Conservation (phyloP, 164 flowering plant species). For the Magnolia sinica region DNA sequence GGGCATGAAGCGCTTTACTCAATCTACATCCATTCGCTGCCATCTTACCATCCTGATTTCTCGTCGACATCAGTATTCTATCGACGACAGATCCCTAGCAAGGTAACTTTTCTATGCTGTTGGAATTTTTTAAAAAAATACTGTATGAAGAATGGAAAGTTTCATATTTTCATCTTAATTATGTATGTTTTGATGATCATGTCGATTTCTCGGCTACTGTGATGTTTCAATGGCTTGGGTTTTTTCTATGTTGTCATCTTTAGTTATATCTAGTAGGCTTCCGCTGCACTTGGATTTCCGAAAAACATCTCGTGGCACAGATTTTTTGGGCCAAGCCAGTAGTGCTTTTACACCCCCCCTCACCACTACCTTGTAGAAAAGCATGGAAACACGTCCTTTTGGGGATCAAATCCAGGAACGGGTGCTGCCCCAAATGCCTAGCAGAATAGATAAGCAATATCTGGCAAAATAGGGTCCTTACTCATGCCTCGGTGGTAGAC, state of each 20-base stretch:
- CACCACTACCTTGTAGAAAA: neutral
- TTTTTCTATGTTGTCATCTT: neutral
- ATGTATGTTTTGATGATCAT: neutral
- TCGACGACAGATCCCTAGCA: slow-evolving; percentile 77
- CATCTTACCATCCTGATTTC: slow-evolving; percentile 47
- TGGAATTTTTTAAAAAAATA: neutral
- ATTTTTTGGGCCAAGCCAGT: neutral
- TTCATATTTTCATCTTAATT: neutral
- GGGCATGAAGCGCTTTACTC: slow-evolving; percentile 67
- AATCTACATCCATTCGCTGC: slow-evolving; percentile 72
- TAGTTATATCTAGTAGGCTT: neutral
- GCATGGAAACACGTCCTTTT: too few relatives aligned
- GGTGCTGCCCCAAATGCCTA: too few relatives aligned
- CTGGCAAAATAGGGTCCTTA: too few relatives aligned
- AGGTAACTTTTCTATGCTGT: slow-evolving; percentile 43
- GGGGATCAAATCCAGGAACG: too few relatives aligned
- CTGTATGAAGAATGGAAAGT: neutral
- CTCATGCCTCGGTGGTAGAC: too few relatives aligned
- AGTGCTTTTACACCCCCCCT: neutral
- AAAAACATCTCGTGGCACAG: neutral
- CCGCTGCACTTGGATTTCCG: neutral
- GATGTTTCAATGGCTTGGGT: neutral
- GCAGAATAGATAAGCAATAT: too few relatives aligned
- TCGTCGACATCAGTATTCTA: slow-evolving; percentile 63
- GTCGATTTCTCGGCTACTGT: neutral